Base-by-base conservation (phyloP, 2,329 filamentous ascomycete genomes). In the Exophiala sp. region DNA sequence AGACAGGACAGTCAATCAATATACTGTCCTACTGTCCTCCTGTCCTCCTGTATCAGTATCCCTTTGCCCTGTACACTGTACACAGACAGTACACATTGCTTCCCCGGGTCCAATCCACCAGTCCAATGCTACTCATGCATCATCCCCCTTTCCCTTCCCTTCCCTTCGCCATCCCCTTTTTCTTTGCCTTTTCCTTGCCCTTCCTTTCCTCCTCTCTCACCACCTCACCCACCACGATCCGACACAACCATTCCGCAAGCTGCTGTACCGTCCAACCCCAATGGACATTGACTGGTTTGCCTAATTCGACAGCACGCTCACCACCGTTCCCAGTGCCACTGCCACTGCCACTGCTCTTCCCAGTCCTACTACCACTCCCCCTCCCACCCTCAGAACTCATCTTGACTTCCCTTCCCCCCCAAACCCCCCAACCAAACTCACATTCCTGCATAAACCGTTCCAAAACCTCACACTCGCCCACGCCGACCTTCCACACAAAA, bases 201-300 rank as follows among this genome's bases (percentile, higher is more conserved):
- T 61, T 62, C 47, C 59, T 60, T 53, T 67, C 69, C 51, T 72
- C 69, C 45, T 64, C 64, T 59, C 71, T 63, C 43, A 73, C 67
- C 50, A 70, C 67, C 56, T 73, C 70, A 27, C 71, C 71, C 60
- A 73, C 68, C 22, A 73, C 71, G 48, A 74, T 65, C 50, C 71
- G 71, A 50, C 72, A 70, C 50, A 74, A 59, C 55, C 69, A 63
- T 57, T 64, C 64, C 50, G 70, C 65, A 49, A 74, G 58, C 37
- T 74, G 69, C 41, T 70, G 67, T 37, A 70, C 69, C 21, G 62
- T 67, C 71, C 71, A 74, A 44, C 38, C 56, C 66, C 69, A 57
- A 69, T 58, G 47, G 62, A 63, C 4, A 24, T 9, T n/a, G 11
- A 23, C 23, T 30, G 30, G 4, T 16, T 32, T 3, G 8, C 22